Conservation (phyloP, 495 filamentous ascomycete species). For the Aspergillus bridgeri region DNA sequence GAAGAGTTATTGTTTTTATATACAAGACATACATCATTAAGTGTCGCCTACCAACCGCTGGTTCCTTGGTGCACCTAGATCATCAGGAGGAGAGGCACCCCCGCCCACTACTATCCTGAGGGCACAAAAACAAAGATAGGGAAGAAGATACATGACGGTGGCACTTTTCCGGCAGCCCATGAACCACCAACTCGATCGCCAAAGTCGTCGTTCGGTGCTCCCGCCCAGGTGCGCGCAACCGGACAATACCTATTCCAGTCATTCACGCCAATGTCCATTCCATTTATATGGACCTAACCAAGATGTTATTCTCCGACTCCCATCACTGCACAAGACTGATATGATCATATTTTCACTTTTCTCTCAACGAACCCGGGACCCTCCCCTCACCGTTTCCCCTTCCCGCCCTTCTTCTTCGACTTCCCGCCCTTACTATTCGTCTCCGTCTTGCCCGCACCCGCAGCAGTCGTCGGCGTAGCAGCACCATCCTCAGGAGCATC, state of each 20-base stretch:
- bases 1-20: background rate
- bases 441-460: conserved; percentile 14
- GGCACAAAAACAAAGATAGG: background rate
- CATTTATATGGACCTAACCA: too few species aligned
- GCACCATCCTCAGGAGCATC: conserved; percentile 27
- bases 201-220: background rate
- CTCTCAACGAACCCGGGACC: conserved; percentile 7
- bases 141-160: background rate
- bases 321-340: background rate
- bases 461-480: conserved; percentile 9
- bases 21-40: conserved; percentile 6
- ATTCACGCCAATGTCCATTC: background rate
- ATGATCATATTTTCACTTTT: conserved; percentile 7
- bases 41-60: background rate
- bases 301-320: background rate
- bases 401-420: conserved; percentile 26
- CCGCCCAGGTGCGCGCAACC: background rate
- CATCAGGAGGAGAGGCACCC: background rate
- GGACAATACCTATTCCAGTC: background rate
- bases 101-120: background rate
- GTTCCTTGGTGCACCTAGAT: too few species aligned
- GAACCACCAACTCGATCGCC: background rate
- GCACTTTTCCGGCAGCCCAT: background rate
- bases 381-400: conserved; percentile 30
- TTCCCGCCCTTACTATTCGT: conserved; percentile 28